A percentile compares a stretch with the other conserved stretches of the same genome.
These are phyloP conservation scores for Hymenoscyphus fructigenus DNA, from an alignment of 2,329 filamentous ascomycete species.

Conservation along the genomic window DNA sequence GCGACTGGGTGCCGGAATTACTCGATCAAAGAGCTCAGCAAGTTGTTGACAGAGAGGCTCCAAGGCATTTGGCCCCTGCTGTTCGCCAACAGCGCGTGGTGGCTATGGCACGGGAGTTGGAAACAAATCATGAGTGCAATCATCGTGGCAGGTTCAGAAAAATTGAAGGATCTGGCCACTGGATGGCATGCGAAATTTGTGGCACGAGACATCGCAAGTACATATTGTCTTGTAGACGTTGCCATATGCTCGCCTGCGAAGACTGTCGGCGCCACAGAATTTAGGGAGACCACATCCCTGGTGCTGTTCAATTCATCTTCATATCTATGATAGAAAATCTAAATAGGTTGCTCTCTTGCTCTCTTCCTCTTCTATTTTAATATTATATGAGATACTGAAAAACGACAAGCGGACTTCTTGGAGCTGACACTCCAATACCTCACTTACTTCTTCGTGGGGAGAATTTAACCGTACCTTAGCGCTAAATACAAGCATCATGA, in stretches of 20 bases:
- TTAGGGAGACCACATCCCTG: background rate
- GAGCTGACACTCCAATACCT: too few species aligned
- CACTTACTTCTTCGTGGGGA: too few species aligned
- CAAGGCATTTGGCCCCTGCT: constrained; percentile 18
- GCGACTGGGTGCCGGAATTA: constrained; percentile 25
- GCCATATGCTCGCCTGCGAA: constrained; percentile 24
- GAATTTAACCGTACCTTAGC: too few species aligned
- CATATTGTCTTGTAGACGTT: constrained; percentile 24
- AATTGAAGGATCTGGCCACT: constrained; percentile 18
- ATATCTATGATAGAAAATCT: too few species aligned
- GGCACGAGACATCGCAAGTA: constrained; percentile 21
- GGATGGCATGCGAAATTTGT: constrained; percentile 22
- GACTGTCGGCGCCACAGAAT: constrained; percentile 14
- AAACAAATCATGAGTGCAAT: constrained; percentile 23
- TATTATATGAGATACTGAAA: too few species aligned
- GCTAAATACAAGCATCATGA: too few species aligned
- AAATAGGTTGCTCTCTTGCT: too few species aligned
- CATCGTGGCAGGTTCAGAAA: constrained; percentile 21
- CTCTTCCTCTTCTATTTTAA: too few species aligned
- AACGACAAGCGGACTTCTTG: too few species aligned
- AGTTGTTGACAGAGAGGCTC: constrained; percentile 27
- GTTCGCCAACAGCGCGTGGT: constrained; percentile 20
- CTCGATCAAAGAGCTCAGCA: constrained; percentile 25
- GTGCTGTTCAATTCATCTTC: too few species aligned
- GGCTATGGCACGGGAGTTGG: constrained; percentile 20